phyloP scores from a whole-genome alignment of 305 asterid species.

The Fraxinus angustifolia region DNA sequence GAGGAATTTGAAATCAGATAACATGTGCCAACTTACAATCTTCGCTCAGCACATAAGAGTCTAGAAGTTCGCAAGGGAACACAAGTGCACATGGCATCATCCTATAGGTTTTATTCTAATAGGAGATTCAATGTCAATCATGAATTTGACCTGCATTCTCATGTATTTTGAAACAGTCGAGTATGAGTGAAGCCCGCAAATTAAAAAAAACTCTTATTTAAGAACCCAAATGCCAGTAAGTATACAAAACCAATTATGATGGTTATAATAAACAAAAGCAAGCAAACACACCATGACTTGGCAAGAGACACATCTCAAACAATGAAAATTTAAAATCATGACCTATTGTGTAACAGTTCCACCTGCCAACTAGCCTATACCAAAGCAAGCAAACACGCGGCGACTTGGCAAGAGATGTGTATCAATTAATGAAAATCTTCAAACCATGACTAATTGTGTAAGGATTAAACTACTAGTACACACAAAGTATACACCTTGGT shows the following conservation, averaged over 20 bases:
- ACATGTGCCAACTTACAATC: slow-evolving; percentile 5
- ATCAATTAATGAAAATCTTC: not conserved
- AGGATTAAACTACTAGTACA: no score
- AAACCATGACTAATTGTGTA: not conserved
- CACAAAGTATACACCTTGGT: no score
- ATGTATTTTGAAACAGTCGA: not conserved
- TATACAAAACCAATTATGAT: not conserved
- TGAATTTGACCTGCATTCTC: not conserved
- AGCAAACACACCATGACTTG: not conserved
- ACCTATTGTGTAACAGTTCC: not conserved
- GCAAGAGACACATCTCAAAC: not conserved
- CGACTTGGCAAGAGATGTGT: not conserved
- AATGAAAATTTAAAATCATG: not conserved
- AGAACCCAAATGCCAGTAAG: not conserved
- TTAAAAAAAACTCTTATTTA: not conserved
- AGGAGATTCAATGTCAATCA: not conserved
- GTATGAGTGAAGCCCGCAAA: not conserved
- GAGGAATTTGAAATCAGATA: slow-evolving; percentile 7
- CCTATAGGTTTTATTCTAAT: not conserved
- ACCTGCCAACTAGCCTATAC: no score
- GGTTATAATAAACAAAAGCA: not conserved
- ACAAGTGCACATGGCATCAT: not conserved
- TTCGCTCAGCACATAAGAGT: not conserved
- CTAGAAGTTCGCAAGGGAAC: not conserved
- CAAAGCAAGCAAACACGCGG: not conserved